These are phyloP conservation scores for Pythium aquatile DNA, from an alignment of 352 stramenopile genomes.

Conservation along the genomic window DNA sequence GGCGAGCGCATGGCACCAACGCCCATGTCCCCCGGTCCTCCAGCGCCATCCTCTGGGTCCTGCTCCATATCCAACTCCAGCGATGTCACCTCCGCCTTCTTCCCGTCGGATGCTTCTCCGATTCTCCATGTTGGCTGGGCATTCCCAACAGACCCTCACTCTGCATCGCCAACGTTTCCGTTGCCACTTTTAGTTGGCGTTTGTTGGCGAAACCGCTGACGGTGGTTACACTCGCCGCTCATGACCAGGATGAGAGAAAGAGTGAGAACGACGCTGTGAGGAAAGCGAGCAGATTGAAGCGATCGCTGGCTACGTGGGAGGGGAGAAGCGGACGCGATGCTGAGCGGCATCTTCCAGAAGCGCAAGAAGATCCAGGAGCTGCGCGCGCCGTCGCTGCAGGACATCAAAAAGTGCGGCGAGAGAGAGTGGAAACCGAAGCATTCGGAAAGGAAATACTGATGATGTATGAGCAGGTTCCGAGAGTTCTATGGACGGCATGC, in stretches of 20 bases:
- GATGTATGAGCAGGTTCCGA: slow-evolving; percentile 44
- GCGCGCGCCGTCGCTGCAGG: slow-evolving; percentile 66
- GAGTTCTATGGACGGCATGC: slow-evolving; percentile 66
- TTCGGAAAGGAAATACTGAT: not conserved
- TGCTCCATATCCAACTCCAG: not conserved
- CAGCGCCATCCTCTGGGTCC: not conserved
- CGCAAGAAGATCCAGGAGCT: slow-evolving; percentile 78
- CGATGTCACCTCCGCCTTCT: not conserved
- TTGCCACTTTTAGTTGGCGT: slow-evolving; percentile 7
- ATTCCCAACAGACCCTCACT: slow-evolving; percentile 13
- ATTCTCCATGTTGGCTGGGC: slow-evolving; percentile 4
- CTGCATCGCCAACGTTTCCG: slow-evolving; percentile 1
- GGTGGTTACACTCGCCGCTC: slow-evolving; percentile 1
- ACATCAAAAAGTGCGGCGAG: slow-evolving; percentile 62
- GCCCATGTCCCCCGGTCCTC: not conserved
- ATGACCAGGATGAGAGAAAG: not conserved
- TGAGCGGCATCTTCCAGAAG: slow-evolving; percentile 78
- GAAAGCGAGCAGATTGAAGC: not conserved
- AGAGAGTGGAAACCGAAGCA: not conserved
- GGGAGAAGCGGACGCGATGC: slow-evolving; percentile 32
- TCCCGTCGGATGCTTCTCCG: not conserved
- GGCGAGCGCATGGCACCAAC: not conserved
- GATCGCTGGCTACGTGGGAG: not conserved
- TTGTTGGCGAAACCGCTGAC: not conserved
- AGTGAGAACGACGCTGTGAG: not conserved